These are phyloP conservation scores for Diaporthe nobilis DNA, from an alignment of 2,329 filamentous ascomycete genomes.

Conservation along the genomic window DNA sequence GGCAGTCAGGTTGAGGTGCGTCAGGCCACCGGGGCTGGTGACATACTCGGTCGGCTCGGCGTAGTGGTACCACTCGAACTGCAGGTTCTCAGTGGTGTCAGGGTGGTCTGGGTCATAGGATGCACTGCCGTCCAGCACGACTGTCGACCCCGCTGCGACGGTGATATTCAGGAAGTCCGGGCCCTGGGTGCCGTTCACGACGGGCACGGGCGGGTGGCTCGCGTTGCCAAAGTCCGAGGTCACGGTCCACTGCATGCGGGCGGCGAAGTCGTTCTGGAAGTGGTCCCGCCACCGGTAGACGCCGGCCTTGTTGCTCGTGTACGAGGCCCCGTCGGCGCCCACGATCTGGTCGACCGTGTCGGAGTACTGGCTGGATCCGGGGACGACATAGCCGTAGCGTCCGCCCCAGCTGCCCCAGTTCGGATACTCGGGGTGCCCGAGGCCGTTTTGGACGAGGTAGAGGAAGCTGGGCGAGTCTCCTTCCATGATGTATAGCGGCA, in stretches of 20 bases:
- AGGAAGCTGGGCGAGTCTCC: not conserved
- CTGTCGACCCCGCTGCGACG: not conserved
- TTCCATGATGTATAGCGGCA: not conserved
- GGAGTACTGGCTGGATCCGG: not conserved
- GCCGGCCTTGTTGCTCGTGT: constrained; percentile 41
- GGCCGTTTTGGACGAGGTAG: constrained; percentile 1
- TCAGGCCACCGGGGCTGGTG: not conserved
- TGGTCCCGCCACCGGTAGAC: constrained; percentile 53
- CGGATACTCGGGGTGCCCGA: not conserved
- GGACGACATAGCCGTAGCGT: not conserved
- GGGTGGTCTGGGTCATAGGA: not conserved
- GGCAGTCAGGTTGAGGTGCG: not conserved
- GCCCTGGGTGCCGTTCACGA: not conserved
- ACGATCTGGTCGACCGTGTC: not conserved
- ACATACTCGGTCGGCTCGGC: not conserved
- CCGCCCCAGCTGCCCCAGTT: constrained; percentile 8
- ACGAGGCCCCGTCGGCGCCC: not conserved
- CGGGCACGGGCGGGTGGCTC: constrained; percentile 30
- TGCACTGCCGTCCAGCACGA: not conserved
- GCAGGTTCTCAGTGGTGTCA: not conserved
- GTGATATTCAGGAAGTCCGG: not conserved
- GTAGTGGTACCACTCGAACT: not conserved
- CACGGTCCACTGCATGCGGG: constrained; percentile 51
- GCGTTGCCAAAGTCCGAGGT: constrained; percentile 41
- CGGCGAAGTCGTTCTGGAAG: constrained; percentile 52